Evolutionary conservation across 2,329 filamentous ascomycete species (phyloP).

Genomic region (Diaporthe vaccinii): DNA sequence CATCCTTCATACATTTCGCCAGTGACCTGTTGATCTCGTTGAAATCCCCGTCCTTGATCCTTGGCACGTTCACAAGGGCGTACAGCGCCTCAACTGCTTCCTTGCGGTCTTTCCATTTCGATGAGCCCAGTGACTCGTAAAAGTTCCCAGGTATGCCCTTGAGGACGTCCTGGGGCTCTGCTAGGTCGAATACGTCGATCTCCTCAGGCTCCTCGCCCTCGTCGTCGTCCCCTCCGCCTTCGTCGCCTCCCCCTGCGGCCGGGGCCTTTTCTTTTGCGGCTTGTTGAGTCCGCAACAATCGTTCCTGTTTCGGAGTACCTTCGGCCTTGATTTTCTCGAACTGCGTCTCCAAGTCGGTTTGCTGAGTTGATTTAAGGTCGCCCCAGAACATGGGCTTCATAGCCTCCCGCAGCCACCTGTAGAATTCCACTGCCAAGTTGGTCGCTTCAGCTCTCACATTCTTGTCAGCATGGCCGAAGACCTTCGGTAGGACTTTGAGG

Average conservation of each 20-base stretch:
- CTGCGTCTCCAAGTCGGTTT: constrained; percentile 91
- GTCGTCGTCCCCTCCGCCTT: constrained; percentile 68
- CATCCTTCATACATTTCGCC: constrained; percentile 98
- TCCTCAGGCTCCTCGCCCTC: constrained; percentile 75
- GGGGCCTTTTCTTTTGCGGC: constrained; percentile 81
- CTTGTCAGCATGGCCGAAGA: constrained; percentile 97
- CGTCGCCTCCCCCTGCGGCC: constrained; percentile 69
- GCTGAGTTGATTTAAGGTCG: constrained; percentile 94
- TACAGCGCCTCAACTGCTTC: constrained; percentile 89
- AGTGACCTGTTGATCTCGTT: constrained; percentile 85
- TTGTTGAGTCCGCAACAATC: constrained; percentile 90
- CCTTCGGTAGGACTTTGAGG: constrained; percentile 89
- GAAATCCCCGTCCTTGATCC: constrained; percentile 92
- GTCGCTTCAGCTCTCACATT: constrained; percentile 96
- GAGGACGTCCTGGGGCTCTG: constrained; percentile 88
- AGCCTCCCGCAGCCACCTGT: constrained; percentile 95
- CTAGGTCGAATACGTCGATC: constrained; percentile 84
- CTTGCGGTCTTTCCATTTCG: constrained; percentile 99
- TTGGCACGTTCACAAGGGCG: constrained; percentile 82
- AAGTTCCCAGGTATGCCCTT: constrained; percentile 87
- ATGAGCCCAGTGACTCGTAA: constrained; percentile 84
- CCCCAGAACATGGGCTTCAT: constrained; percentile 99
- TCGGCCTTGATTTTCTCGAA: constrained; percentile 96
- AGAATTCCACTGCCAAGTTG: constrained; percentile 91
- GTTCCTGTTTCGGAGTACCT: constrained; percentile 87